A percentile compares a stretch with the other conserved stretches of the same genome.
Evolutionary conservation across 805 yeast species (phyloP).

Genomic region (Nakazawaea ishiwadae): DNA sequence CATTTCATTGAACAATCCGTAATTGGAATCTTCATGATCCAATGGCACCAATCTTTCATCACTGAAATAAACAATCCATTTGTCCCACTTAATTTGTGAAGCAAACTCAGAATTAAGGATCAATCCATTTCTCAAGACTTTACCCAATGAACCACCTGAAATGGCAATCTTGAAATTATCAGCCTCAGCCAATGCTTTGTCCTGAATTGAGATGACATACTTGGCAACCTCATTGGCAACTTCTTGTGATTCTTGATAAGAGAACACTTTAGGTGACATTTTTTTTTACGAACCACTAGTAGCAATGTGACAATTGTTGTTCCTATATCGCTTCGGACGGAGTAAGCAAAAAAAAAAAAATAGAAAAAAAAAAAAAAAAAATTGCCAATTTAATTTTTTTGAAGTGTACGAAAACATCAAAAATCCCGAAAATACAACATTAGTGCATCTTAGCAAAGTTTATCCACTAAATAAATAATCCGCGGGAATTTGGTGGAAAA

Average conservation of each 20-base stretch:
- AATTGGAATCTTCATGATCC: constrained; percentile 80
- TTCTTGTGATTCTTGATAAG: constrained; percentile 49
- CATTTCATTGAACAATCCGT: constrained; percentile 65
- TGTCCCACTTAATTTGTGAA: constrained; percentile 52
- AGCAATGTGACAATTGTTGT: too few species aligned
- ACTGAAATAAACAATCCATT: constrained; percentile 81
- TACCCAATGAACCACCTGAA: constrained; percentile 88
- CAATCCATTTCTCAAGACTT: constrained; percentile 63
- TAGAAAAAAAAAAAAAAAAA: background rate
- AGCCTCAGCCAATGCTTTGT: constrained; percentile 43
- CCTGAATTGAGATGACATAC: constrained; percentile 57
- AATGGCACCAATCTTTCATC: constrained; percentile 90
- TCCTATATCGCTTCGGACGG: background rate
- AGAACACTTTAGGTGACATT: constrained; percentile 35
- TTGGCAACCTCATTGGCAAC: constrained; percentile 67
- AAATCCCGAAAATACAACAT: too few species aligned
- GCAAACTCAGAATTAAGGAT: constrained; percentile 48
- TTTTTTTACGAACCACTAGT: too few species aligned
- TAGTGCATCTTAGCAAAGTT: too few species aligned
- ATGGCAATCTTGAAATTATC: constrained; percentile 67
- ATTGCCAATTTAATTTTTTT: too few species aligned
- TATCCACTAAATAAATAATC: too few species aligned
- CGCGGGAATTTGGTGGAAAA: too few species aligned
- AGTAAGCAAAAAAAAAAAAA: background rate
- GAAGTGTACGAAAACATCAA: too few species aligned